Percentiles rank a stretch among this genome's conserved stretches.
Conservation (phyloP, 768 basidiomycete species). For the Suillus occidentalis region DNA sequence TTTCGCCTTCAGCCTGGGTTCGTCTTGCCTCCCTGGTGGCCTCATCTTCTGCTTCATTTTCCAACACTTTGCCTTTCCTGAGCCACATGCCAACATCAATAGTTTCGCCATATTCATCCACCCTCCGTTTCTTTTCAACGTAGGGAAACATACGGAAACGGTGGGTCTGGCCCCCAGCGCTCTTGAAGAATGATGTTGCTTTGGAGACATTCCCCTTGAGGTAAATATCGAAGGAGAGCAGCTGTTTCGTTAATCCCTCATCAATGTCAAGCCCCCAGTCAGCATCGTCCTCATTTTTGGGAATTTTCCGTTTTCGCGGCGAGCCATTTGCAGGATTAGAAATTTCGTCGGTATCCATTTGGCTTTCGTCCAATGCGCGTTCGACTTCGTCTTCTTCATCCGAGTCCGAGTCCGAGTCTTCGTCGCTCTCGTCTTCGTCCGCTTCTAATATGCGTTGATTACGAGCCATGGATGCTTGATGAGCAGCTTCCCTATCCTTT, state of each 20-base stretch:
- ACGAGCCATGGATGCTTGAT: slow-evolving; percentile 80
- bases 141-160: slow-evolving; percentile 98
- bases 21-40: slow-evolving; percentile 73
- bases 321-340: slow-evolving; percentile 23
- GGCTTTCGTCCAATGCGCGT: slow-evolving; percentile 51
- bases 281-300: slow-evolving; percentile 49
- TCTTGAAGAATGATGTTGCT: slow-evolving; percentile 86
- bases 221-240: slow-evolving; percentile 93
- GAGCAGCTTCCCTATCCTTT: slow-evolving; percentile 83
- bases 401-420: slow-evolving; percentile 62
- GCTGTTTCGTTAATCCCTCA: slow-evolving; percentile 68
- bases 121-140: slow-evolving; percentile 86
- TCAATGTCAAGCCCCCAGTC: slow-evolving; percentile 79
- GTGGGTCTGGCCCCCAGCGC: slow-evolving; percentile 63
- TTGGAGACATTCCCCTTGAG: slow-evolving; percentile 94
- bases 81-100: slow-evolving; percentile 97
- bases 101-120: slow-evolving; percentile 95
- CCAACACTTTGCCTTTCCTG: slow-evolving; percentile 84
- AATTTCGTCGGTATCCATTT: slow-evolving; percentile 45
- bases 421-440: slow-evolving; percentile 83
- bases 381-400: slow-evolving; percentile 65
- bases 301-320: slow-evolving; percentile 41
- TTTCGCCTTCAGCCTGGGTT: slow-evolving; percentile 70
- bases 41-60: slow-evolving; percentile 85
- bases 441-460: slow-evolving; percentile 91